Evolutionary conservation across 2,329 filamentous ascomycete species (phyloP), one percentile per base, ranked within the genome.

Genomic region (Parastagonospora nodorum): DNA sequence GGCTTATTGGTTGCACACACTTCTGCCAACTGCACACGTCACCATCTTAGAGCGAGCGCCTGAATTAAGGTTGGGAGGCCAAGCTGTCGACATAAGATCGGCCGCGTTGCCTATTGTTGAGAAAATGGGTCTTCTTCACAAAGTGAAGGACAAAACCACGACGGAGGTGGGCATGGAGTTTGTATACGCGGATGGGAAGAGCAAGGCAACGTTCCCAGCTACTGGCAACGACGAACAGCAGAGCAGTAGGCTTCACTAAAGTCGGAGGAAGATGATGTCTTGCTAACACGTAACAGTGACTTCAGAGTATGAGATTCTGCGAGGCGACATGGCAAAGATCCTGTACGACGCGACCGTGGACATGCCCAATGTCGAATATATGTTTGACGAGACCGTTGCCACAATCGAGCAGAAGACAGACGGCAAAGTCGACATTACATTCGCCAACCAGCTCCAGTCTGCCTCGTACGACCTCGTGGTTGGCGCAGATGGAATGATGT

Each of bases 231-330:
- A 60, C 0, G 45, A 60, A 2, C 64, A 68, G 36, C 82, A 77
- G n/a, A 68, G 64, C 4, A 50, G 42, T 42, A n/a, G 28, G 45
- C 5, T 5, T 24, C 19, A 24, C 5, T 5, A 24, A 5, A 24
- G 19, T 3, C 19, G 3, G 19, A 24, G 19, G 19, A 24, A 24
- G 3, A 5, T 24, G 19, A 24, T 24, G 19, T 24, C 19, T 24
- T 27, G n/a, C 12, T 55, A 31, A 54, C 30, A 29, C 1, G 24
- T 0, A 8, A 11, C n/a, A 57, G 72, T 82, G 38, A 82, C 80
- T 0, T 79, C 77, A 51, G 84, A 87, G 48, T 84, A 77, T 51
- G 84, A 87, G 69, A 81, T 87, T 42, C 81, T 87, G 76, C 74
- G 84, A 8, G 82, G 80, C 0, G 80, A 84, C 45, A 60, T 87